A percentile compares a stretch with the other conserved stretches of the same genome.
Conservation (phyloP, 345 rosid species). For the Corymbia maculata region DNA sequence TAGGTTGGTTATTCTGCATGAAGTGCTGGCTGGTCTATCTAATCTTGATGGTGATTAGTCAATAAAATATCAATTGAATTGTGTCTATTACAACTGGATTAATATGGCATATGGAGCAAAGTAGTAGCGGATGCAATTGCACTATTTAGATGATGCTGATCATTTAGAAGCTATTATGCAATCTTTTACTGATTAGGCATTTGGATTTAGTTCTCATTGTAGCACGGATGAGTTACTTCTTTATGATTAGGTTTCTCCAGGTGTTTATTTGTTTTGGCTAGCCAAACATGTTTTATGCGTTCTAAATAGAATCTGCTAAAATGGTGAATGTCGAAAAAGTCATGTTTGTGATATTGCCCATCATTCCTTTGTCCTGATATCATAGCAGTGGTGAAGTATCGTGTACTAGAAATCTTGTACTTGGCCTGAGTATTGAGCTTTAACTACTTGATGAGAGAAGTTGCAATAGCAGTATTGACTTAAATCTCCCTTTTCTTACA, state of each 20-base stretch:
- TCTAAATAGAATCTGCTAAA: neutral
- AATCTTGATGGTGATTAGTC: neutral
- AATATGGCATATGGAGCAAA: neutral
- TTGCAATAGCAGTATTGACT: neutral
- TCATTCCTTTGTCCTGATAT: neutral
- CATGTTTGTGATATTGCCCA: neutral
- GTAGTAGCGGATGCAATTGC: neutral
- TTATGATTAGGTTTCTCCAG: neutral
- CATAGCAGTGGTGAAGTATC: neutral
- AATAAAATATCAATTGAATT: neutral
- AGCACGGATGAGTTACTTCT: neutral
- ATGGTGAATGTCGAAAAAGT: neutral
- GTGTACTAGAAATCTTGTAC: neutral
- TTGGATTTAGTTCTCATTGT: neutral
- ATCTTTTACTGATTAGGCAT: neutral
- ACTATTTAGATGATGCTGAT: neutral
- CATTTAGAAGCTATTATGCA: neutral
- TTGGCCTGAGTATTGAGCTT: neutral
- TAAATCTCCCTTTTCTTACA: slow-evolving; percentile 18
- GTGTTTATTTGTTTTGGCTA: neutral
- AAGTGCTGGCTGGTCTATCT: neutral
- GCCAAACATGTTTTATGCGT: neutral
- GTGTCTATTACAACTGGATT: neutral
- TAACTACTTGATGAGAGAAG: neutral
- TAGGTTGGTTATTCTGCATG: neutral